Evolutionary conservation across 768 basidiomycete genomes (phyloP), one percentile per base, ranked within the genome.

Genomic region (Thelephora aurantiotincta): DNA sequence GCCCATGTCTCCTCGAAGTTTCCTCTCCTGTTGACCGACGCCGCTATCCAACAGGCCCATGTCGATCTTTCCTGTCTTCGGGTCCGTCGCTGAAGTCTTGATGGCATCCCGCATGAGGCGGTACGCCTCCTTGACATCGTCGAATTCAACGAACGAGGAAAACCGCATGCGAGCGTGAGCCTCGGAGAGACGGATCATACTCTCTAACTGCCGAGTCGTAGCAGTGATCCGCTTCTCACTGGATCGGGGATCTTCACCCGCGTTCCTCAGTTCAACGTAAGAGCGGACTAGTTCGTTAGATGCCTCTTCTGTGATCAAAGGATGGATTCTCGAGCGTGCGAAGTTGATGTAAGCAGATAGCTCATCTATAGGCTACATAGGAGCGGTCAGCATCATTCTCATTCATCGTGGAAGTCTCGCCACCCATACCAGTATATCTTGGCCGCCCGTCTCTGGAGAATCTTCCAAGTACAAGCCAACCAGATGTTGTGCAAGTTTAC

Each of bases 81-180:
- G 94, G 63, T 98, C 93, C 72, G 94, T 93, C 35, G 91, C 91
- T 51, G 81, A 82, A 51, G 93, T 91, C 56, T 89, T 78, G 64
- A 99, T 86, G 3, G 94, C 96, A 61, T 94, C 90, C 42, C 89
- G 80, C 82, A 99, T 98, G 55, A 99, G 74, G n/a, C 96, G 73
- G 57, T 75, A 80, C 1, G 94, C 92, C 63, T 98, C 96, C 51
- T 74, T 70, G 26, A 98, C 96, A 58, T 98, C 96, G 47, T 70
- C 65, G 41, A 87, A 65, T 58, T 93, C 88, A 35, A 99, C 94
- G 46, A 75, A 74, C n/a, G 79, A 71, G 16, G 83, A 84, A 63
- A 96, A 84, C 0, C 92, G 77, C 96, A 98, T 97, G 30, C 93
- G 75, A 3, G 96, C 93, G 60, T 99, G 96, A 0, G 86, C 96